Base-by-base conservation (phyloP, 1,139 yeast genomes). In the Cylindricascospora bacillispora region DNA sequence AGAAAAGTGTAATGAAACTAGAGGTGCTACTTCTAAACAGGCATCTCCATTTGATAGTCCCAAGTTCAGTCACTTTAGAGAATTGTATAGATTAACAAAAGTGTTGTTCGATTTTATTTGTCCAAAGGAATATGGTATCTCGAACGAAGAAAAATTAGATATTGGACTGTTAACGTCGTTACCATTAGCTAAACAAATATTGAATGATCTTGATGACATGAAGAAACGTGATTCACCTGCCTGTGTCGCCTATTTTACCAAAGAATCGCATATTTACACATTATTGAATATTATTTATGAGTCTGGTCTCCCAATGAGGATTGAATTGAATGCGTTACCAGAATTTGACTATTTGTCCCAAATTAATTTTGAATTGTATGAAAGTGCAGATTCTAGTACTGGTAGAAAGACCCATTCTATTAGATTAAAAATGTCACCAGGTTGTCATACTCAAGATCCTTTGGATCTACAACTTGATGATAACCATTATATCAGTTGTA, bases 61-160 rank as follows among this genome's bases (percentile, higher is more conserved):
- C 3, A 76, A 79, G 31, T 85, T 69, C 53, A 78, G 80, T 15
- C 69, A 83, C 39, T 64, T 92, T 36, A 68, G 97, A 43, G 98
- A 92, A 50, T 65, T 92, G 34, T 92, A 86, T 54, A 65, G 89
- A 39, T 64, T 92, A 33, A 82, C 95, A 1, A 92, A 92, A 54
- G 95, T 92, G 4, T 60, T 92, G 40, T 92, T 92, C 59, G 99
- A 92, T 57, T 89, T 89, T 48, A 85, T 92, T 31, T 89, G 98
- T 56, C 99, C 99, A 9, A 97, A 92, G 56, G 98, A 92, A 52
- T 92, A 92, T 51, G 99, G 99, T 40, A 92, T 92, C 43, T 86
- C 86, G 41, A 94, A 85, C 48, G 81, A 80, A 49, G 98, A 92
- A 54, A 92, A 92, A 52, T 65, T 92, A 37, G 98, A 92, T 54